Evolutionary conservation across 345 rosid species (phyloP).

Genomic region (Viola odorata): DNA sequence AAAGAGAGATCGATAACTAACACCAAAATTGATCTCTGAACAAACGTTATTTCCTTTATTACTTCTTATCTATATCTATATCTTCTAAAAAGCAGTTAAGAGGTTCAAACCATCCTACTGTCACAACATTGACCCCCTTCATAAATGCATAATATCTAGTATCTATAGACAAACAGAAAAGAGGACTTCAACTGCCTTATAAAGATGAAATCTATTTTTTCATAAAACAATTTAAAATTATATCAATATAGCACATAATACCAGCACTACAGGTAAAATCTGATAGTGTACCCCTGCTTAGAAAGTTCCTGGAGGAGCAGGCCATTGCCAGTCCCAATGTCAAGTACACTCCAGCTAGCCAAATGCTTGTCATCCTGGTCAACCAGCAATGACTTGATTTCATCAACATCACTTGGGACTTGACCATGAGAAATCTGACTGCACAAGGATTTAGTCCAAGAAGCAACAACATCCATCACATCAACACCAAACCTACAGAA

Average conservation of each 20-base stretch:
- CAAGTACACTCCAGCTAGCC: slow-evolving; percentile 87
- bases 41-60: no score
- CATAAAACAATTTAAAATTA: neutral
- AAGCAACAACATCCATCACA: slow-evolving; percentile 81
- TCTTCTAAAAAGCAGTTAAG: no score
- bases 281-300: slow-evolving; percentile 72
- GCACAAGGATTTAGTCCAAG: slow-evolving; percentile 88
- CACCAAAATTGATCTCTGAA: no score
- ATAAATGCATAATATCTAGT: no score
- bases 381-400: slow-evolving; percentile 34
- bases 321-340: slow-evolving; percentile 96
- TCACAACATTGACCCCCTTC: no score
- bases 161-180: no score
- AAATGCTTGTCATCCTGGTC: slow-evolving; percentile 52
- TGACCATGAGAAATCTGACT: slow-evolving; percentile 48
- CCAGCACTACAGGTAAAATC: slow-evolving; percentile 33
- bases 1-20: no score
- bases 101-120: no score
- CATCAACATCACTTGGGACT: slow-evolving; percentile 38
- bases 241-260: slow-evolving; percentile 14
- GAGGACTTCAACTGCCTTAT: no score
- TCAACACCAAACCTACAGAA: slow-evolving; percentile 80
- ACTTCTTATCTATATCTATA: no score
- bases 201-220: neutral
- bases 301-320: slow-evolving; percentile 93